phyloP scores from a whole-genome alignment of 2,329 filamentous ascomycete species.

The Penicillium sp. region DNA sequence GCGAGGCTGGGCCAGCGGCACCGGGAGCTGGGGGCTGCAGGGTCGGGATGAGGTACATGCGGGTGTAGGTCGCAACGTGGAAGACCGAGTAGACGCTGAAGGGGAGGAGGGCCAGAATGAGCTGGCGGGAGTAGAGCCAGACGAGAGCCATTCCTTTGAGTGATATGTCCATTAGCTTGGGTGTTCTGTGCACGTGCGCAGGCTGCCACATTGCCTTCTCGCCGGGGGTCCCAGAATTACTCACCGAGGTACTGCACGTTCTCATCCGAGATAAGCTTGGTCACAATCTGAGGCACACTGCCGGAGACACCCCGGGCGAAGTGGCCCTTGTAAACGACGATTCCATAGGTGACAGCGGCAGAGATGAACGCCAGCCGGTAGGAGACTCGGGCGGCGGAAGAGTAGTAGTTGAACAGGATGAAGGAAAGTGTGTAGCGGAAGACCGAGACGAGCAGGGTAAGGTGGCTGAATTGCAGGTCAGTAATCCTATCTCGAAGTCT shows the following conservation, averaged over 20 bases:
- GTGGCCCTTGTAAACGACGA: constrained; percentile 98
- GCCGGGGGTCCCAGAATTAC: constrained; percentile 35
- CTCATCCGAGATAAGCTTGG: constrained; percentile 79
- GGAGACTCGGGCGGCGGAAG: constrained; percentile 73
- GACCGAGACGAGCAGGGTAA: constrained; percentile 80
- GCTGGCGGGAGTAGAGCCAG: constrained; percentile 90
- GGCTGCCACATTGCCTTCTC: not conserved
- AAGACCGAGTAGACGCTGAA: constrained; percentile 98
- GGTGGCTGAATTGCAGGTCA: constrained; percentile 63
- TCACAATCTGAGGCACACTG: constrained; percentile 61
- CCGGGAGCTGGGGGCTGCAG: constrained; percentile 65
- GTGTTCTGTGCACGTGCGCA: constrained; percentile 7
- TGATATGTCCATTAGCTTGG: constrained; percentile 6
- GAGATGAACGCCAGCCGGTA: constrained; percentile 91
- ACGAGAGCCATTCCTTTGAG: constrained; percentile 81
- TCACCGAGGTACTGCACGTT: constrained; percentile 96
- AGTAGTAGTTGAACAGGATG: constrained; percentile 84
- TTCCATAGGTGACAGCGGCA: constrained; percentile 90
- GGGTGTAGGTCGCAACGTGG: constrained; percentile 95
- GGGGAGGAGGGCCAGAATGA: constrained; percentile 85
- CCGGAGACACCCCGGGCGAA: constrained; percentile 76
- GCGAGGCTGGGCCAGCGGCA: constrained; percentile 55
- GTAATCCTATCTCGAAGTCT: constrained; percentile 12
- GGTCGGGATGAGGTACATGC: constrained; percentile 88
- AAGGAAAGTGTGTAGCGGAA: constrained; percentile 83